phyloP scores from a whole-genome alignment of 257 asterid genomes.

The Solanum arcanum region DNA sequence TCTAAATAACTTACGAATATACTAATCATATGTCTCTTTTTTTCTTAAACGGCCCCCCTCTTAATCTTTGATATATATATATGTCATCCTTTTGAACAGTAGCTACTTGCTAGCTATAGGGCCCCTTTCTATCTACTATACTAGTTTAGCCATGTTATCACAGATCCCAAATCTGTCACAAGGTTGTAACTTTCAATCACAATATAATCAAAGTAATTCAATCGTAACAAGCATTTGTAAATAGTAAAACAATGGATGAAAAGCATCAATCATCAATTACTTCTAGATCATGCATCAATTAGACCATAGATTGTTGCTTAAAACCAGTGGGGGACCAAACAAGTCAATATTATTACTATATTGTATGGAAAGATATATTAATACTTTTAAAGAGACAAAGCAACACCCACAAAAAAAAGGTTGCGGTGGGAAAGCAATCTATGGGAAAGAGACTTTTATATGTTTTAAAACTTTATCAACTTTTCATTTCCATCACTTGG shows the following conservation, averaged over 20 bases:
- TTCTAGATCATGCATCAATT: background rate
- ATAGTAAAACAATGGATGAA: background rate
- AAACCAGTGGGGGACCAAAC: background rate
- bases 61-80: background rate
- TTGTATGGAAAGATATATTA: background rate
- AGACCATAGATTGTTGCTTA: background rate
- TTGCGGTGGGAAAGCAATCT: conserved; percentile 7
- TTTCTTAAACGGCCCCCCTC: background rate
- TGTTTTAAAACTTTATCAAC: background rate
- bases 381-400: background rate
- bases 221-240: background rate
- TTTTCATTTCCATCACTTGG: background rate
- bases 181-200: background rate
- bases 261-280: background rate
- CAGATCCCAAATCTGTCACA: background rate
- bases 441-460: background rate
- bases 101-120: background rate
- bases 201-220: background rate
- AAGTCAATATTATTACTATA: background rate
- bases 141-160: background rate
- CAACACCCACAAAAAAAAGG: background rate
- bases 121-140: background rate
- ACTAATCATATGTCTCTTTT: background rate
- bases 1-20: background rate
- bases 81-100: background rate